A percentile compares a stretch with the other conserved stretches of the same genome.
Evolutionary conservation across 176 grass and related monocot genomes (phyloP).

Genomic region (Microstegium vimineum): DNA sequence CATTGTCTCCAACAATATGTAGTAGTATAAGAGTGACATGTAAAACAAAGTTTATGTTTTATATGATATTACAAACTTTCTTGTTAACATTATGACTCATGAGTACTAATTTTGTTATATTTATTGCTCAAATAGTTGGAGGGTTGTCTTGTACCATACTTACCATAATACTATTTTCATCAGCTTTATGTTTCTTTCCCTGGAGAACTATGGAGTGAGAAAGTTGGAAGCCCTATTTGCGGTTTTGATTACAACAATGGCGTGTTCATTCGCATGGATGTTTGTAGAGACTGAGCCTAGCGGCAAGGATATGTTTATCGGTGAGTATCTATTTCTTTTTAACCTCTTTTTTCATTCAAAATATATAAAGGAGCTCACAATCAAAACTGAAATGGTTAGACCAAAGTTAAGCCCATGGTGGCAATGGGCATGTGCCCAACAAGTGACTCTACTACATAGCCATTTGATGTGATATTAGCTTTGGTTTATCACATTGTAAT

Average conservation of each 20-base stretch:
- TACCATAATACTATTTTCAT: slow-evolving; percentile 23
- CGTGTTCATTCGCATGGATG: slow-evolving; percentile 82
- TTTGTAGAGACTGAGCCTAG: slow-evolving; percentile 69
- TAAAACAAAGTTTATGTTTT: neutral
- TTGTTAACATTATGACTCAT: neutral
- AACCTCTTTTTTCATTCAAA: neutral
- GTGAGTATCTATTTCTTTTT: slow-evolving; percentile 22
- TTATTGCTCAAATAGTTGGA: neutral
- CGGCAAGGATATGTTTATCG: slow-evolving; percentile 63
- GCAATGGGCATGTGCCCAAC: neutral
- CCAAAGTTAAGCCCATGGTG: neutral
- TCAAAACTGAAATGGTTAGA: neutral
- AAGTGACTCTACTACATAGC: neutral
- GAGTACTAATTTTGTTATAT: neutral
- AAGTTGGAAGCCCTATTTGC: slow-evolving; percentile 92
- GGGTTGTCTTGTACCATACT: neutral
- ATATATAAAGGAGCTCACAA: neutral
- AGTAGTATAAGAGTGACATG: neutral
- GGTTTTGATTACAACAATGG: slow-evolving; percentile 82
- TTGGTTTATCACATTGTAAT: neutral
- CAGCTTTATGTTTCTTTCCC: slow-evolving; percentile 91
- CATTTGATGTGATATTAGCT: neutral
- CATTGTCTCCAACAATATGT: neutral
- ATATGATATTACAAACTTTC: neutral
- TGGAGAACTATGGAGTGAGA: slow-evolving; percentile 91